phyloP scores from a whole-genome alignment of 2,329 filamentous ascomycete genomes.

The Teratosphaeria epicoccoides region DNA sequence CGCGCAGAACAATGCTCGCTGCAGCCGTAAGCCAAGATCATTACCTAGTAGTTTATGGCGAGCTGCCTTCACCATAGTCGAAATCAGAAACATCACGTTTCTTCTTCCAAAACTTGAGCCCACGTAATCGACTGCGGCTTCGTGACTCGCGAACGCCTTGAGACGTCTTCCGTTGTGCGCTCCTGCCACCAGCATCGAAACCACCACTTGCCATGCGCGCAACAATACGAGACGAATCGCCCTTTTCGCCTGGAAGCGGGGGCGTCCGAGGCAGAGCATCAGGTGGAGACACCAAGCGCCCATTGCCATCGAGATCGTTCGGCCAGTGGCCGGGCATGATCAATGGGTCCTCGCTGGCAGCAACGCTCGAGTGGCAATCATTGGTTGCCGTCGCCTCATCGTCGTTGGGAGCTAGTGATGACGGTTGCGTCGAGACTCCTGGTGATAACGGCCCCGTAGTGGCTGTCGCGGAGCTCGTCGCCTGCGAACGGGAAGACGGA shows the following conservation, averaged over 20 bases:
- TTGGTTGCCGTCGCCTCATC: slow-evolving; percentile 12
- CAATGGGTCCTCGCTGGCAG: slow-evolving; percentile 14
- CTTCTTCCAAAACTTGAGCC: slow-evolving; percentile 29
- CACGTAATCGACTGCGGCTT: slow-evolving; percentile 26
- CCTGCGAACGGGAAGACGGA: slow-evolving; percentile 23
- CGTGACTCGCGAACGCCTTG: slow-evolving; percentile 20
- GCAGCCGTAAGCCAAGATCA: background rate
- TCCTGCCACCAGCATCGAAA: slow-evolving; percentile 8
- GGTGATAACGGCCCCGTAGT: slow-evolving; percentile 19
- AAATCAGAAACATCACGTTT: slow-evolving; percentile 13
- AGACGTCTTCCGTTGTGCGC: slow-evolving; percentile 8
- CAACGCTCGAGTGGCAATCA: slow-evolving; percentile 5
- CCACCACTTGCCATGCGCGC: slow-evolving; percentile 18
- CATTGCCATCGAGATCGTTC: slow-evolving; percentile 11
- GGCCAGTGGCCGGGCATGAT: slow-evolving; percentile 13
- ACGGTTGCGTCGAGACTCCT: slow-evolving; percentile 21
- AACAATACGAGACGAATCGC: slow-evolving; percentile 14
- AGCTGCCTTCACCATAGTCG: slow-evolving; percentile 3
- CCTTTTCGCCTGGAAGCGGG: slow-evolving; percentile 6
- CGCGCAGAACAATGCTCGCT: background rate
- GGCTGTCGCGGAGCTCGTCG: slow-evolving; percentile 24
- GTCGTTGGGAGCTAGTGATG: slow-evolving; percentile 23
- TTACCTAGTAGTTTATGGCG: slow-evolving; percentile 4
- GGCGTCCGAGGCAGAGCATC: slow-evolving; percentile 12
- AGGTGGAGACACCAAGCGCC: slow-evolving; percentile 10